Evolutionary conservation across 1,284 basidiomycete genomes (phyloP).

Genomic region (Apiotrichum veenhuisii): DNA sequence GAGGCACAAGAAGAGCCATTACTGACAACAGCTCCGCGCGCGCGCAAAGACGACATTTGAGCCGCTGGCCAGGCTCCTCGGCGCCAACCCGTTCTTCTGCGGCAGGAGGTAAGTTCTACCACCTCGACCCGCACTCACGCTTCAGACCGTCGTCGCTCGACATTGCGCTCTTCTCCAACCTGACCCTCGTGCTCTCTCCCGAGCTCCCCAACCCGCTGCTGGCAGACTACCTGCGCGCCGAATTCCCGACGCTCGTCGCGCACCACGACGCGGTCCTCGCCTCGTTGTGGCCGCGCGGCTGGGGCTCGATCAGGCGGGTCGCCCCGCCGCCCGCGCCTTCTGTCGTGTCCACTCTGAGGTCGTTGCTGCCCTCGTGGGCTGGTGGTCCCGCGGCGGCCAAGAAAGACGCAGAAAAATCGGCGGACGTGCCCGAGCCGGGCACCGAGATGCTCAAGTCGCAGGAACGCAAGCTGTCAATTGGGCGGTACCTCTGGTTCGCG

Average conservation of each 20-base stretch:
- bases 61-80: constrained; percentile 32
- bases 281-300: constrained; percentile 23
- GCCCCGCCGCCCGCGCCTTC: not conserved
- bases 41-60: constrained; percentile 28
- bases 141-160: constrained; percentile 43
- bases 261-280: constrained; percentile 34
- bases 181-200: constrained; percentile 45
- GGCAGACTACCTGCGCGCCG: constrained; percentile 35
- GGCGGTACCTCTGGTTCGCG: constrained; percentile 41
- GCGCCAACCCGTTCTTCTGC: constrained; percentile 29
- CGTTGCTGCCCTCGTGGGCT: not conserved
- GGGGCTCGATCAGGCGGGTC: constrained; percentile 11
- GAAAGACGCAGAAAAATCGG: not conserved
- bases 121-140: not conserved
- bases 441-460: constrained; percentile 6
- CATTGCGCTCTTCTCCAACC: constrained; percentile 43
- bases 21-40: constrained; percentile 5
- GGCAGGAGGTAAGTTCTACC: constrained; percentile 24
- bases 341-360: not conserved
- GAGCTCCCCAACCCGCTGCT: constrained; percentile 44
- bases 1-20: not conserved
- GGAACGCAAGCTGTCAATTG: constrained; percentile 31
- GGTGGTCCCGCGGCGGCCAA: not conserved
- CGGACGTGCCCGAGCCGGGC: not conserved
- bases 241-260: constrained; percentile 33